These are phyloP conservation scores for Fusarium denticulatum DNA, from an alignment of 2,329 filamentous ascomycete species.

Conservation along the genomic window DNA sequence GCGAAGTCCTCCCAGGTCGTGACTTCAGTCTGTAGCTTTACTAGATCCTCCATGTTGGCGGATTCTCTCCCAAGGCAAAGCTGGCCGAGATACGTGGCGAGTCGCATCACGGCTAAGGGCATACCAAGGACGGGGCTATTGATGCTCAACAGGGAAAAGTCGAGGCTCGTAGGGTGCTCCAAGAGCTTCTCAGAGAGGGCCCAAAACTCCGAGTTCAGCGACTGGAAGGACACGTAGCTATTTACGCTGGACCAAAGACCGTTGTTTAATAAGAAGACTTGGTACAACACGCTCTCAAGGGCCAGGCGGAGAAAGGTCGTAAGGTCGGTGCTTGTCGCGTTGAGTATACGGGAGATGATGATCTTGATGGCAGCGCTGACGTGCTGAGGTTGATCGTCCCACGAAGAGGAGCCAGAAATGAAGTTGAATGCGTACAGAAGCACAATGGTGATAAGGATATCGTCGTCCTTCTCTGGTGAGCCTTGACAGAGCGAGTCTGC, in stretches of 20 bases:
- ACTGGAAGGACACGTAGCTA: not conserved
- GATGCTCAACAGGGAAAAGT: fast-evolving
- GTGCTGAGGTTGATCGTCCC: not conserved
- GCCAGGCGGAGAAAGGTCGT: not conserved
- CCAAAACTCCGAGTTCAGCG: not conserved
- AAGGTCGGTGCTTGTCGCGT: not conserved
- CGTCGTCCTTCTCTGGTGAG: not conserved
- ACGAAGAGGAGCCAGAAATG: not conserved
- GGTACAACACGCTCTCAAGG: not conserved
- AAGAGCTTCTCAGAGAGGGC: not conserved
- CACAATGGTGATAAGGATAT: not conserved
- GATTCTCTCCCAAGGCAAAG: not conserved
- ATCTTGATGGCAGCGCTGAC: not conserved
- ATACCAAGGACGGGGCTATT: not conserved
- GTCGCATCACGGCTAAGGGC: not conserved
- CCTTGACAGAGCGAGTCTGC: not conserved
- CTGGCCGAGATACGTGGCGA: not conserved
- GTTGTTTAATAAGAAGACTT: not conserved
- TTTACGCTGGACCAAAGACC: not conserved
- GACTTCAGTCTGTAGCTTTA: not conserved
- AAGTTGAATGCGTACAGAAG: not conserved
- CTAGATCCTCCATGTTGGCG: not conserved
- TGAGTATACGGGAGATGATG: not conserved
- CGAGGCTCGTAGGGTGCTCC: fast-evolving
- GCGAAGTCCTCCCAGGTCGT: not conserved